A percentile compares a stretch with the other conserved stretches of the same genome.
Evolutionary conservation across 495 filamentous ascomycete species (phyloP).

Genomic region (Cairneyella variabilis): DNA sequence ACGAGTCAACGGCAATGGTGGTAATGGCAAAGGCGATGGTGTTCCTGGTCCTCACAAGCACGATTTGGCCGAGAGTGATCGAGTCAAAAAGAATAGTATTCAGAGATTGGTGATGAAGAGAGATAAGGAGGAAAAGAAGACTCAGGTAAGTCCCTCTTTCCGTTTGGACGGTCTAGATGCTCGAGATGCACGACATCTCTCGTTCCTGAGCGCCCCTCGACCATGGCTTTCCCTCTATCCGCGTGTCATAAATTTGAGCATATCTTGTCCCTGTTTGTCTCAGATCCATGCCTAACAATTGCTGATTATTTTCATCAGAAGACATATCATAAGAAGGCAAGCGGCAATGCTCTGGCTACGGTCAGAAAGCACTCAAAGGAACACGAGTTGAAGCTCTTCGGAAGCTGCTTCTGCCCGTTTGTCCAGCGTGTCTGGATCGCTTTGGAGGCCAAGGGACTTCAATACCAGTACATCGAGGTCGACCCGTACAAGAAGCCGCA

Average conservation of each 20-base stretch:
- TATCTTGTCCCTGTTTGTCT: too few relatives aligned
- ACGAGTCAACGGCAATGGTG: conserved; percentile 73
- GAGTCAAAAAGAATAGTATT: conserved; percentile 82
- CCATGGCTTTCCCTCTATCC: too few relatives aligned
- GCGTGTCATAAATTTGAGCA: too few relatives aligned
- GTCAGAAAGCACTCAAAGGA: conserved; percentile 67
- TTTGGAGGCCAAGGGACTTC: conserved; percentile 77
- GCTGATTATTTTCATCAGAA: conserved; percentile 49
- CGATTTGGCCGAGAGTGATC: conserved; percentile 72
- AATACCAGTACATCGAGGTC: conserved; percentile 89
- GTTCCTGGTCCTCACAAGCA: conserved; percentile 69
- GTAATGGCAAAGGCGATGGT: conserved; percentile 67
- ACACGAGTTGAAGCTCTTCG: conserved; percentile 74
- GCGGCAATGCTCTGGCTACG: conserved; percentile 71
- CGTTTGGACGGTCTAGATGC: too few relatives aligned
- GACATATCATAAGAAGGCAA: conserved; percentile 78
- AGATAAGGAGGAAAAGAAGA: conserved; percentile 65
- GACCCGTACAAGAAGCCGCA: conserved; percentile 83
- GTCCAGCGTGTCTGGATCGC: conserved; percentile 96
- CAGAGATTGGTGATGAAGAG: conserved; percentile 61
- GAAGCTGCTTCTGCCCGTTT: conserved; percentile 84
- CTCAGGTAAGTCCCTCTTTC: conserved; percentile 50
- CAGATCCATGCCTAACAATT: conserved; percentile 18
- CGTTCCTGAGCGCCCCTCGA: too few relatives aligned
- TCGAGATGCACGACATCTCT: too few relatives aligned